Base-by-base conservation (phyloP, 352 stramenopile genomes). In the Phytopythium litorale region DNA sequence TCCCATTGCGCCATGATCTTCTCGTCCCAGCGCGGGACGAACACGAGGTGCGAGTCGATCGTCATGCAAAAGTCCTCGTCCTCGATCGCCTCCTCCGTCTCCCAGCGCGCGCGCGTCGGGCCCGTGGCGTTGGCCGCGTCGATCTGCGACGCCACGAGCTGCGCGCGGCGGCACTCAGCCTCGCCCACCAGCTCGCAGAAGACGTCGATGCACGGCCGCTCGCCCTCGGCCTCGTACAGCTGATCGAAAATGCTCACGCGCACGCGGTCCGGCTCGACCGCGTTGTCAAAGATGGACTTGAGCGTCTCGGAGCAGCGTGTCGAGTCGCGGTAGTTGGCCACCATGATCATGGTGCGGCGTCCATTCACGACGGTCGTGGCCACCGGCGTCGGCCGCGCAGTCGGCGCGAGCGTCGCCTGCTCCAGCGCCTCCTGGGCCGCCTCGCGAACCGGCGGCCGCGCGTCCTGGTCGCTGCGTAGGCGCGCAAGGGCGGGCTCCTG, bases 251-350 rank as follows among this genome's bases (percentile, higher is more conserved):
- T 75, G 64, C 78, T 88, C 42, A 90, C 76, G 37, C 70, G 72
- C 25, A 90, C 48, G 28, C 86, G 71, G 43, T 88, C 76, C 7
- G 81, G 81, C 21, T 62, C 70, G 58, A 71, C 76, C 7, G 84
- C 71, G 56, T 89, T 91, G 66, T 87, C 76, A 45, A 91, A 93
- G 56, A 93, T 86, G 28, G 84, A 93, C 33, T 75, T 72, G 43
- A 93, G 62, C n/a, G 81, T 93, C 72, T 93, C 84, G 18, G 81
- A 77, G 68, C 81, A 89, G 65, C 84, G 82, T 21, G 72, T 76
- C 43, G 81, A 89, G 64, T 93, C 84, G n/a, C 84, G 80, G 73
- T 91, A 93, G 62, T 91, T 93, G 65, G 84, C 81, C 32, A 91
- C 76, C 21, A 93, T 68, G 40, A 93, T 70, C 72, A 93, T 93